Evolutionary conservation across 768 basidiomycete genomes (phyloP), one percentile per base, ranked within the genome.

Genomic region (Mycena albidolilacea): DNA sequence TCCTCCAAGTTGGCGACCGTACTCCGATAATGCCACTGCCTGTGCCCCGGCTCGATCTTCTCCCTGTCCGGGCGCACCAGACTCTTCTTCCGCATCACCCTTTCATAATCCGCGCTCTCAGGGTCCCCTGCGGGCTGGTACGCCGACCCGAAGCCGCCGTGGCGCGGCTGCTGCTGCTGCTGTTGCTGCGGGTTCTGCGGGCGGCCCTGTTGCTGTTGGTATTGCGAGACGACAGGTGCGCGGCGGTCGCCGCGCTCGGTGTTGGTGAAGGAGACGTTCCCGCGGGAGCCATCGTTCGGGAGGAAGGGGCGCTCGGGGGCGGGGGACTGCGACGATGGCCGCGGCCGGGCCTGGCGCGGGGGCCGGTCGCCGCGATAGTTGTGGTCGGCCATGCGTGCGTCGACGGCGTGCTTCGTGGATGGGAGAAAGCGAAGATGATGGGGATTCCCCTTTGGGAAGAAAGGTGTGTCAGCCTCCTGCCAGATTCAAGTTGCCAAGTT

Each of bases 41-140:
- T 90, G 85, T 98, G 96, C 52, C 91, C 91, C 11, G 97, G 96
- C 78, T 98, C 97, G 77, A 98, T 95, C 87, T 97, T 96, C 86
- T 98, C 97, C 69, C 97, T 87, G 82, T 99, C 97, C 6, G 97
- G 97, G 68, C 89, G 86, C 65, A 98, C 95, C 19, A 99, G 88
- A 80, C 93, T 95, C 87, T 97, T 97, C 88, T 98, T 98, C 80
- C 98, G 85, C 70, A 86, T 84, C 8, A 95, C 88, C 70, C 86
- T 85, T 17, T 90, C 90, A 50, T 82, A 78, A 59, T 81, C 81
- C 46, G 84, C 83, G 59, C 79, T 82, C 71, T 89, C 89, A 57
- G 85, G 82, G 75, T 88, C 87, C 67, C 72, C 82, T 76, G 55
- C 72, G 2, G 75, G 48, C 30, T 71, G 70, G 64, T 65, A 71